Base-by-base conservation (phyloP, 2,329 filamentous ascomycete species). In the Cytospora piceae region DNA sequence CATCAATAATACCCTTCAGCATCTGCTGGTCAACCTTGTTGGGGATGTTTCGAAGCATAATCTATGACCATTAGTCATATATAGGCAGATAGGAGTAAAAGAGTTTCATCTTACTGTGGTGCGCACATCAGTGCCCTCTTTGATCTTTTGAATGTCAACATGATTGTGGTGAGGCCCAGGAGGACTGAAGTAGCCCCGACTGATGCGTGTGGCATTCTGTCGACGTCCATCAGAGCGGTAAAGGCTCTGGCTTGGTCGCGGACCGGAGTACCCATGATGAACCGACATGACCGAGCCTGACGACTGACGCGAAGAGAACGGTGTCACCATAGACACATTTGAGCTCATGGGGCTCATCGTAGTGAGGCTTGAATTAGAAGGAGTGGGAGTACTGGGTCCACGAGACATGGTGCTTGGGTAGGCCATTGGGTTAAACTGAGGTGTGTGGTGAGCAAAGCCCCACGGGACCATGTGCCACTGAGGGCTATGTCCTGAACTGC, bases 21-120 rank as follows among this genome's bases (percentile, higher is more conserved):
- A 91, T 89, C 0, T 83, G 80, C 76, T 93, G 87, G 72, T 93
- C 87, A 64, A 97, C 89, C 72, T 94, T 93, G 79, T 97, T 97
- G 1, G 94, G 94, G 55, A 97, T 94, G 75, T 98, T 97, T 49
- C 94, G 89, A 37, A 97, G 78, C 94, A 98, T 97, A 70, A 98
- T 92, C 90, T 93, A 66, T 9, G 0, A n/a, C 29, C 1, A 29
- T 32, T 39, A 49, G 17, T n/a, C 0, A 51, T 24, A 2, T 24
- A 8, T 29, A 15, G 11, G 6, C 34, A 24, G 20, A 8, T 4
- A 9, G 52, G 34, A 57, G 69, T 29, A 8, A 53, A 20, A 0
- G 9, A 31, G 7, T 32, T 15, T 9, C 9, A 59, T 39, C 61
- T 17, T 79, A 91, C 90, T 0, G 90, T 93, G 11, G 90, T 93